Percentiles rank a stretch among this genome's conserved stretches.
These are phyloP conservation scores for Aureobasidium sp. DNA, from an alignment of 2,329 filamentous ascomycete species.

Conservation along the genomic window DNA sequence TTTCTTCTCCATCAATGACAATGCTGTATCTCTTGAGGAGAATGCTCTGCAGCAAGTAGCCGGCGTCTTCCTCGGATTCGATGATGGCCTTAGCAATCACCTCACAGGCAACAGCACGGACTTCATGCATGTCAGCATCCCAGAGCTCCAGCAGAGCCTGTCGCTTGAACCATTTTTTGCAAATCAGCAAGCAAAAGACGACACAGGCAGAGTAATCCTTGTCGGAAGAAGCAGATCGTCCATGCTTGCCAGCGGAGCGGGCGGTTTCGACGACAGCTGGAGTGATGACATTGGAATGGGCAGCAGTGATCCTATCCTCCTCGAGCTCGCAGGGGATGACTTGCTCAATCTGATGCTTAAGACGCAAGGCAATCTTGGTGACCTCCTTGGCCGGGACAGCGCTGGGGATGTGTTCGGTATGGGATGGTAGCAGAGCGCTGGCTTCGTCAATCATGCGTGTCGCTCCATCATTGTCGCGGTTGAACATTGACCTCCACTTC, in stretches of 20 bases:
- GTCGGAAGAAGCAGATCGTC: constrained; percentile 17
- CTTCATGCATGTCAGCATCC: constrained; percentile 76
- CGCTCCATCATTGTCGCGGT: background rate
- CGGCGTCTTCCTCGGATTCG: constrained; percentile 69
- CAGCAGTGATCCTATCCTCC: constrained; percentile 60
- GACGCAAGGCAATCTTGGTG: constrained; percentile 78
- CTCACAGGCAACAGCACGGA: constrained; percentile 77
- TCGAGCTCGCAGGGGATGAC: constrained; percentile 87
- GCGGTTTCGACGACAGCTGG: constrained; percentile 70
- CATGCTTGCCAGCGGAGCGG: constrained; percentile 58
- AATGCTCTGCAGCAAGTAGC: constrained; percentile 70
- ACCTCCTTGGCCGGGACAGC: constrained; percentile 70
- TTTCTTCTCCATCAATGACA: constrained; percentile 61
- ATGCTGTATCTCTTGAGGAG: constrained; percentile 86
- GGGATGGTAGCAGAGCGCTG: constrained; percentile 50
- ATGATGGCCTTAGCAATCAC: constrained; percentile 85
- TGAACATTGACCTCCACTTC: constrained; percentile 9
- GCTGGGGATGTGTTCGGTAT: constrained; percentile 50
- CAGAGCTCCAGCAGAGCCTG: constrained; percentile 78
- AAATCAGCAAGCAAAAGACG: constrained; percentile 72
- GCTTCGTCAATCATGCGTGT: constrained; percentile 7
- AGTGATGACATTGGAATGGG: constrained; percentile 83
- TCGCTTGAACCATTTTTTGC: constrained; percentile 66
- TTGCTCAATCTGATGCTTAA: constrained; percentile 85
- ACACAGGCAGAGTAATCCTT: constrained; percentile 66